Evolutionary conservation across 2,329 filamentous ascomycete species (phyloP).

Genomic region (Colletotrichum lentis): DNA sequence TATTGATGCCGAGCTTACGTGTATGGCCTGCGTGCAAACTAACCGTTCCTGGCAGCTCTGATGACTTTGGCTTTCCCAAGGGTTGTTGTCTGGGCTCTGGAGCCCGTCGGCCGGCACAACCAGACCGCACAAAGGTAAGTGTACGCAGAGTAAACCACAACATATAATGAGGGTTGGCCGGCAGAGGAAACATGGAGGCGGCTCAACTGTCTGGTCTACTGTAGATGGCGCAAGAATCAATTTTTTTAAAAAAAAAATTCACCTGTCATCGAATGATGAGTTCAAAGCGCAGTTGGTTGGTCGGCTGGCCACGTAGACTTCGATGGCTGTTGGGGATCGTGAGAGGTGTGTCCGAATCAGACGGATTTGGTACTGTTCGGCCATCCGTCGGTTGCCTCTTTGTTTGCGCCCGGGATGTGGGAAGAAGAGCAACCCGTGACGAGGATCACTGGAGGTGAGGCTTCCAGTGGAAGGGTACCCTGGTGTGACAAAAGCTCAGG

Average conservation of each 20-base stretch:
- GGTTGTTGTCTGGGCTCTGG: neutral
- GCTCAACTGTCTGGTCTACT: neutral
- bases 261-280: neutral
- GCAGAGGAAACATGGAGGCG: neutral
- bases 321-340: neutral
- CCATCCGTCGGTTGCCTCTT: neutral
- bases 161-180: neutral
- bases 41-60: constrained; percentile 8
- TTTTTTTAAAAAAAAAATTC: no score
- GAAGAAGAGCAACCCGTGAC: constrained; percentile 20
- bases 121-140: neutral
- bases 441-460: neutral
- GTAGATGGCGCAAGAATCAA: no score
- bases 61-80: neutral
- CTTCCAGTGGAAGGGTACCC: constrained; percentile 6
- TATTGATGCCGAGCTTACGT: neutral
- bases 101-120: neutral
- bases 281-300: neutral
- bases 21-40: neutral
- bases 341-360: no score
- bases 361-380: neutral
- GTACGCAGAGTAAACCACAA: neutral
- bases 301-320: neutral
- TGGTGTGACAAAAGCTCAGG: neutral
- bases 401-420: constrained; percentile 12